Base-by-base conservation (phyloP, 106 monocot species). In the Platanthera guangdongensis region DNA sequence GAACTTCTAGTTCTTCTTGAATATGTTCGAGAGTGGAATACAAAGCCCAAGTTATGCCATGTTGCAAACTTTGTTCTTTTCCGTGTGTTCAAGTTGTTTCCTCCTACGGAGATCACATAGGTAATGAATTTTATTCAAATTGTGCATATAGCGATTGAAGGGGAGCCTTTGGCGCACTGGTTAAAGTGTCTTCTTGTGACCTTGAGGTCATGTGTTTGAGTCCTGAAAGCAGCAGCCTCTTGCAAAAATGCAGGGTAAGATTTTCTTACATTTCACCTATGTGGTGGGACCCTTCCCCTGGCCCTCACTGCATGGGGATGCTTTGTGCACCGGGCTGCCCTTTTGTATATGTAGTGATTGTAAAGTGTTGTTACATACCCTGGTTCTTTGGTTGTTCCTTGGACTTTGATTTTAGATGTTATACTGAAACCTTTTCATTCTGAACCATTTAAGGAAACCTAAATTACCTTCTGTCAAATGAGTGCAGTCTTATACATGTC, bases 11-110 rank as follows among this genome's bases (percentile, higher is more conserved):
- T 89, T 70, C 91, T 97, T 72, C 80, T 97, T 13, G 97, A 94
- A 67, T 97, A 94, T 74, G 70, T 90, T 75, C 82, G 97, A 55
- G 97, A 97, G 79, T 97, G 97, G 97, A 97, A 97, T 77, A 97
- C 97, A 55, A 93, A 92, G 73, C 89, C 94, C 68, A 91, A 92
- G 73, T 79, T 89, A 16, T 94, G 97, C 51, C 91, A 97, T 82
- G 88, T 97, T 71, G 97, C 94, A 9, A 94, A 94, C 50, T 85
- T 85, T 75, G 91, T 94, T 62, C 86, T 97, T 76, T 86, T 64
- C 57, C 77, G 70, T 67, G 67, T 94, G 12, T 90, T 97, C 47
- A 89, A 78, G 63, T 75, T 83, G 39, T 86, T 89, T 57, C 84
- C 94, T 45, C 94, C 97, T 9, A 89, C 82, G 49, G 85, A 86